Conservation (phyloP, 1,284 basidiomycete species). For the Wallemia ichthyophaga region DNA sequence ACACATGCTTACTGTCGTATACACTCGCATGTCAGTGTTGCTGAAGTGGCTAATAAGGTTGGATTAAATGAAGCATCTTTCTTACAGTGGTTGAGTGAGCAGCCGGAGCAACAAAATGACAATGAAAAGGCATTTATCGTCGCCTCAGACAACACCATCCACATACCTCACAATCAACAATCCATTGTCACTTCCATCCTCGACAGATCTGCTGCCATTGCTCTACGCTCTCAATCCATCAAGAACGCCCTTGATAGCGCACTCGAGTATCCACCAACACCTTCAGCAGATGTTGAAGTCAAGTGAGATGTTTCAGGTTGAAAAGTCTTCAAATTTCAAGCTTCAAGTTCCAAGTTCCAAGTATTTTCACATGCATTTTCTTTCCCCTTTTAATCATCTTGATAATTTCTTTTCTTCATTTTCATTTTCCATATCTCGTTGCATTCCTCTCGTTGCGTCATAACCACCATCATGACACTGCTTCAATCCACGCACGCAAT, state of each 20-base stretch:
- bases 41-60: constrained; percentile 22
- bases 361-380: no score
- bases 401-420: not conserved
- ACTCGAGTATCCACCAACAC: not conserved
- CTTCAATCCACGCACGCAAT: not conserved
- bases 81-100: not conserved
- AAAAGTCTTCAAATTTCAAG: no score
- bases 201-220: not conserved
- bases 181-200: not conserved
- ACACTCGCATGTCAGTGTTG: constrained; percentile 83
- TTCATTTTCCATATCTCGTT: not conserved
- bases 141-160: not conserved
- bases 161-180: not conserved
- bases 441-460: not conserved
- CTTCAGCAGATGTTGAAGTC: no score
- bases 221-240: not conserved
- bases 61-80: not conserved
- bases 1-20: constrained; percentile 94
- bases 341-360: no score
- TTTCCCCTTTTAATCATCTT: no score
- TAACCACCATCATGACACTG: not conserved
- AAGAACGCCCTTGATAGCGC: not conserved
- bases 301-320: no score
- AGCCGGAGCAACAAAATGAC: no score
- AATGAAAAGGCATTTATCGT: not conserved